These are phyloP conservation scores for Ustilago crameri DNA, from an alignment of 1,284 basidiomycete genomes.

Conservation along the genomic window DNA sequence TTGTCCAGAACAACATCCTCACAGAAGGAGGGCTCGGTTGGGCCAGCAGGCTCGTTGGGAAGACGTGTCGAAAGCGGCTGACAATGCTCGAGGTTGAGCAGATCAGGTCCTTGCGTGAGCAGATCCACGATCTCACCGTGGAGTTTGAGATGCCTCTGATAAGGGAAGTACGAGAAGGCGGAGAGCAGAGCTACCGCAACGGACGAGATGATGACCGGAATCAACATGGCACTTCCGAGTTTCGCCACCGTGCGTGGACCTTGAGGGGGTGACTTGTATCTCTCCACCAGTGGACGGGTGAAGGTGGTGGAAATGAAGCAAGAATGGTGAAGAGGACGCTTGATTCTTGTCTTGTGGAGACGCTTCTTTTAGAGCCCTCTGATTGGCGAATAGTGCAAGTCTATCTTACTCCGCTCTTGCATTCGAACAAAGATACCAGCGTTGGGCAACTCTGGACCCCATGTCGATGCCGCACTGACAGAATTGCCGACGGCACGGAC, in stretches of 20 bases:
- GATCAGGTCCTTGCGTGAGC: slow-evolving; percentile 2
- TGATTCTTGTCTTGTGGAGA: too few relatives aligned
- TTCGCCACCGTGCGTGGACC: background rate
- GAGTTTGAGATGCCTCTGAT: slow-evolving; percentile 40
- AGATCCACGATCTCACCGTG: slow-evolving; percentile 24
- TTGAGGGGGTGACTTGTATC: background rate
- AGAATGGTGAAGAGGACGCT: background rate
- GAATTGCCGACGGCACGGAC: slow-evolving; percentile 32
- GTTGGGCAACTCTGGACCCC: too few relatives aligned
- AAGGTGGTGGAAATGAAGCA: slow-evolving; percentile 12
- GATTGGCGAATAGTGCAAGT: slow-evolving; percentile 15
- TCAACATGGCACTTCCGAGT: slow-evolving; percentile 14
- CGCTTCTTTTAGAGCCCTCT: slow-evolving; percentile 4
- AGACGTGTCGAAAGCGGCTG: slow-evolving; percentile 21
- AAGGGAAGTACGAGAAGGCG: slow-evolving; percentile 42
- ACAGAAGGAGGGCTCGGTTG: slow-evolving; percentile 50
- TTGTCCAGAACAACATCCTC: slow-evolving; percentile 53
- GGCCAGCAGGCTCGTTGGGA: slow-evolving; percentile 34
- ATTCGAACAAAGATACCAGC: background rate
- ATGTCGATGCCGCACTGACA: slow-evolving; percentile 1
- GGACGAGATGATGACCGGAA: slow-evolving; percentile 36
- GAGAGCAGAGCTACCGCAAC: slow-evolving; percentile 39
- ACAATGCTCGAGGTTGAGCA: slow-evolving; percentile 43
- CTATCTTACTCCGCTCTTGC: slow-evolving; percentile 8
- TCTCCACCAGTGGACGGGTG: background rate